phyloP scores from a whole-genome alignment of 2,329 filamentous ascomycete genomes.

The Nannizziopsis barbatae region DNA sequence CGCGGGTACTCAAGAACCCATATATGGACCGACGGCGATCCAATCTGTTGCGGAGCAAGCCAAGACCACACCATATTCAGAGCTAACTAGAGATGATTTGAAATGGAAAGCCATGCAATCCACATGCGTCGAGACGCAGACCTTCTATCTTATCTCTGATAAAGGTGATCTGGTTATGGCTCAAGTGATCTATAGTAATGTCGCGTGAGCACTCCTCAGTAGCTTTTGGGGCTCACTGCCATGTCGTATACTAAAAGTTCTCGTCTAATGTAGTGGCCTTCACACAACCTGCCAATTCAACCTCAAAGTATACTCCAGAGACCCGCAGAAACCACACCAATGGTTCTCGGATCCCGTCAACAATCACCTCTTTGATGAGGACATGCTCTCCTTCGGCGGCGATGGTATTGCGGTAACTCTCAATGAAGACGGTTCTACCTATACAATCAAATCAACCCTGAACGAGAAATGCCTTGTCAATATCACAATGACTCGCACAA shows the following conservation, averaged over 20 bases:
- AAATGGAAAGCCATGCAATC: slow-evolving; percentile 72
- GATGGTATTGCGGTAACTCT: slow-evolving; percentile 76
- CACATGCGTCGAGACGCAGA: slow-evolving; percentile 89
- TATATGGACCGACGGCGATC: slow-evolving; percentile 84
- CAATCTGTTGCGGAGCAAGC: slow-evolving; percentile 74
- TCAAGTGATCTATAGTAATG: slow-evolving; percentile 96
- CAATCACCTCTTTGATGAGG: slow-evolving; percentile 73
- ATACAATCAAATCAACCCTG: slow-evolving; percentile 80
- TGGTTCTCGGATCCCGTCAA: slow-evolving; percentile 74
- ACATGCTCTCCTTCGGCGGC: slow-evolving; percentile 73
- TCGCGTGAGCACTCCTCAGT: slow-evolving; percentile 53
- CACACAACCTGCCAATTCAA: slow-evolving; percentile 89
- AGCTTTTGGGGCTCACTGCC: slow-evolving; percentile 1
- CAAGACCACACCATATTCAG: slow-evolving; percentile 65
- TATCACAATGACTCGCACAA: slow-evolving; percentile 61
- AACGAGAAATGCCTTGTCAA: slow-evolving; percentile 76
- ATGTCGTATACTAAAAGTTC: slow-evolving; percentile 10
- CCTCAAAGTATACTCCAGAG: slow-evolving; percentile 76
- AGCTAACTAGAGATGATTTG: slow-evolving; percentile 63
- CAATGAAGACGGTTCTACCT: slow-evolving; percentile 68
- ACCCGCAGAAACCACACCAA: slow-evolving; percentile 58
- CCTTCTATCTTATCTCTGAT: slow-evolving; percentile 79
- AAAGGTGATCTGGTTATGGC: slow-evolving; percentile 64
- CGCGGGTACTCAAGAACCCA: slow-evolving; percentile 89
- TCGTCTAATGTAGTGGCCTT: slow-evolving; percentile 54